phyloP scores from a whole-genome alignment of 2,329 filamentous ascomycete genomes.

The Byssochlamys sp. region DNA sequence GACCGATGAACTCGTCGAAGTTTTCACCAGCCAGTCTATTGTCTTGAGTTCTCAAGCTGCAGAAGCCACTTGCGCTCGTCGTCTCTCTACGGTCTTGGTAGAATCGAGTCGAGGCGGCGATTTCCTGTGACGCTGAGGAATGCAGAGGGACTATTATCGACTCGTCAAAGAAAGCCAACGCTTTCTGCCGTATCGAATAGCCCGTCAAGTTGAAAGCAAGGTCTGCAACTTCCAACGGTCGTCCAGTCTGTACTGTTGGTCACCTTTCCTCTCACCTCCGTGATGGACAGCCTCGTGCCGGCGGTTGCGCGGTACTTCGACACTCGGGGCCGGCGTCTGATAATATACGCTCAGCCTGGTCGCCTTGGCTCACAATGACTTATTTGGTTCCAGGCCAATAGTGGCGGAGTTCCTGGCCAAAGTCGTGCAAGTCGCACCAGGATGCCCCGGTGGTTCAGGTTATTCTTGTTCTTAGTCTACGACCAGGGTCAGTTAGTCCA shows the following conservation, averaged over 20 bases:
- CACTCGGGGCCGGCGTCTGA: neutral
- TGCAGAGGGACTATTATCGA: neutral
- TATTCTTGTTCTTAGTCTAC: neutral
- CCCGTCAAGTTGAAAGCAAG: neutral
- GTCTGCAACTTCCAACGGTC: neutral
- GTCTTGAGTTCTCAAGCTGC: neutral
- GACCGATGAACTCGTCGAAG: neutral
- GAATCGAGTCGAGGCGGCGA: neutral
- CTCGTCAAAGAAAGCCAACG: neutral
- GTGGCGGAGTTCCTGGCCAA: neutral
- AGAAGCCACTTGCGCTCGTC: neutral
- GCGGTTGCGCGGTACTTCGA: neutral
- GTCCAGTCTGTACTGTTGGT: neutral
- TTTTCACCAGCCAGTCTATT: neutral
- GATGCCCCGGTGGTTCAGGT: neutral
- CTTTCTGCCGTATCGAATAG: neutral
- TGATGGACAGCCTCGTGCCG: neutral
- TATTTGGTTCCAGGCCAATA: neutral
- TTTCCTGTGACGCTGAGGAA: neutral
- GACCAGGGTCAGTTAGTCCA: neutral
- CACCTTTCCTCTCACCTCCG: neutral
- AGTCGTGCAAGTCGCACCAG: neutral
- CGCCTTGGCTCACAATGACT: neutral
- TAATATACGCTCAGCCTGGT: neutral
- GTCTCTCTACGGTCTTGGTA: neutral